Percentiles rank a stretch among this genome's conserved stretches.
Evolutionary conservation across 768 basidiomycete species (phyloP).

Genomic region (Xerocomellus amylosporus): DNA sequence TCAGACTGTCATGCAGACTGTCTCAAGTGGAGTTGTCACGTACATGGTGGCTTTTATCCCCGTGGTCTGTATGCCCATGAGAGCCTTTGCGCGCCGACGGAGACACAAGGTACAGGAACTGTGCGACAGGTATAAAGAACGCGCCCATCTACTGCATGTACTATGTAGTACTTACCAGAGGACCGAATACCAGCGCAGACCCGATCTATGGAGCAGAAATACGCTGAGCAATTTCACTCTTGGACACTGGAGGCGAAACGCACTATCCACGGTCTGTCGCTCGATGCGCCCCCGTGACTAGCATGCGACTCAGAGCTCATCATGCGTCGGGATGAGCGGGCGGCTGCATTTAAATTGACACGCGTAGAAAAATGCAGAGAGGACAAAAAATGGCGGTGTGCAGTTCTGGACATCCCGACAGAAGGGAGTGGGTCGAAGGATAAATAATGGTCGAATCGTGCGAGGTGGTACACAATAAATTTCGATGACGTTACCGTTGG

Average conservation of each 20-base stretch:
- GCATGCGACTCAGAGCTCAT: conserved; percentile 28
- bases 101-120: conserved; percentile 33
- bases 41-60: conserved; percentile 22
- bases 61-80: conserved; percentile 24
- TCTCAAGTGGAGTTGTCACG: conserved; percentile 5
- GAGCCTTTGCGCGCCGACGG: conserved; percentile 26
- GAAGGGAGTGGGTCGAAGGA: neutral
- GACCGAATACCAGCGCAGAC: conserved; percentile 33
- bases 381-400: conserved; percentile 17
- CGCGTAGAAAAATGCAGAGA: conserved; percentile 18
- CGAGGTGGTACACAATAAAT: conserved; percentile 12
- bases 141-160: neutral
- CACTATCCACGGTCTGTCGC: conserved; percentile 32
- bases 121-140: neutral
- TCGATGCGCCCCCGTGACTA: conserved; percentile 15
- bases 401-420: conserved; percentile 21
- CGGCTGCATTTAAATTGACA: neutral
- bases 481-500: conserved; percentile 27
- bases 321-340: conserved; percentile 22
- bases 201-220: conserved; percentile 22
- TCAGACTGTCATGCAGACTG: conserved; percentile 11
- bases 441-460: conserved; percentile 15
- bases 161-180: conserved; percentile 20
- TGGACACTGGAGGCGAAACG: conserved; percentile 2
- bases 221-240: neutral